Evolutionary conservation across 2,329 filamentous ascomycete species (phyloP).

Genomic region (Gaeumannomyces sp.): DNA sequence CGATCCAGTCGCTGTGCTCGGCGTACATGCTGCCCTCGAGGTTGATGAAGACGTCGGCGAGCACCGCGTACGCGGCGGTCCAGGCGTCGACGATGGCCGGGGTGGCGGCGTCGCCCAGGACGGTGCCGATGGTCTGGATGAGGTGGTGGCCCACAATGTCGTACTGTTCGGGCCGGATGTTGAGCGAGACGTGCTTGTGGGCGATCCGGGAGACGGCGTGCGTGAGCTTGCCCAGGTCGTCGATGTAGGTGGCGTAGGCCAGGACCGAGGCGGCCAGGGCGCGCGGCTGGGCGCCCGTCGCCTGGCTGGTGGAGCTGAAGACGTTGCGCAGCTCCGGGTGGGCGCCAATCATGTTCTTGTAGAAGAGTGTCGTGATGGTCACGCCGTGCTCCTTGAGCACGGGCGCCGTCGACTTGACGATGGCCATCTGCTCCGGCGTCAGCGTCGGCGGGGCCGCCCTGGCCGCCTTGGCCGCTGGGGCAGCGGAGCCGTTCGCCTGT

Average conservation of each 20-base stretch:
- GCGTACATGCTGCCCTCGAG: constrained; percentile 56
- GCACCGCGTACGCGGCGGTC: constrained; percentile 63
- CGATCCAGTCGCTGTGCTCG: constrained; percentile 34
- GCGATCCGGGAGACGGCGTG: constrained; percentile 61
- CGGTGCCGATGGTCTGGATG: constrained; percentile 58
- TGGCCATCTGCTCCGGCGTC: constrained; percentile 57
- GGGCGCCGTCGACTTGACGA: constrained; percentile 73
- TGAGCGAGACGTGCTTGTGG: constrained; percentile 70
- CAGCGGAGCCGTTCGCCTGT: neutral
- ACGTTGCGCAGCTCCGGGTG: constrained; percentile 61
- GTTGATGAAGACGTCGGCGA: constrained; percentile 65
- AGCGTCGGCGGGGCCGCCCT: constrained; percentile 27
- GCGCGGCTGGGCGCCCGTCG: constrained; percentile 59
- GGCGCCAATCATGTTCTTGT: constrained; percentile 58
- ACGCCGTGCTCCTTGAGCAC: constrained; percentile 63
- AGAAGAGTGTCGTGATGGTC: constrained; percentile 66
- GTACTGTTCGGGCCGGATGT: constrained; percentile 64
- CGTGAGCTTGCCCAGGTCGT: constrained; percentile 55
- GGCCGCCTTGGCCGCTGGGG: neutral
- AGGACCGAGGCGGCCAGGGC: constrained; percentile 64
- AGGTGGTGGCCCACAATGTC: constrained; percentile 62
- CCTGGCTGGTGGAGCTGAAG: constrained; percentile 67
- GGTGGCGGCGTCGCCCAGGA: constrained; percentile 63
- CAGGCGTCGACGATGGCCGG: constrained; percentile 63
- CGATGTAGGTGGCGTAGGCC: constrained; percentile 67